A percentile compares a stretch with the other conserved stretches of the same genome.
Conservation (phyloP, 805 yeast genomes). For the Myxozyma lipomycoides region DNA sequence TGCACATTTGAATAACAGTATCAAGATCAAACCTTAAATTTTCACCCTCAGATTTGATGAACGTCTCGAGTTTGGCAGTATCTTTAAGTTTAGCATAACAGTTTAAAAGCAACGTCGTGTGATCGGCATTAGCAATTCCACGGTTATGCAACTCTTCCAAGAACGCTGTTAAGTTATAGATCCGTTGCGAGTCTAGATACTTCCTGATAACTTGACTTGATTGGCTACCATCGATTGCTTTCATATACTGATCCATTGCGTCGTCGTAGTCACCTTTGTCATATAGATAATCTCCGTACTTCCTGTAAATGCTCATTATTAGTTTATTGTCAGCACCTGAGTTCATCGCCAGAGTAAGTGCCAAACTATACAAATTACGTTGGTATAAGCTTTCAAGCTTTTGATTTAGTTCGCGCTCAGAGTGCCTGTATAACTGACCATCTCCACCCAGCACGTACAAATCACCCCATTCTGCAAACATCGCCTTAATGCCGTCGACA, state of each 20-base stretch:
- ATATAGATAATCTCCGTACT: conserved; percentile 71
- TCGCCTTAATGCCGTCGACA: conserved; percentile 58
- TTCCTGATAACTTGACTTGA: conserved; percentile 75
- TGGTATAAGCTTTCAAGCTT: conserved; percentile 66
- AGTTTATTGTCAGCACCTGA: conserved; percentile 34
- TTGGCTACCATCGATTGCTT: conserved; percentile 51
- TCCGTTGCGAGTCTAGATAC: conserved; percentile 72
- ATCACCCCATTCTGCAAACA: conserved; percentile 55
- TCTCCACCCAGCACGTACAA: conserved; percentile 64
- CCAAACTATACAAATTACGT: conserved; percentile 67
- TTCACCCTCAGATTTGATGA: conserved; percentile 46
- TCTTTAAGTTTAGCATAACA: conserved; percentile 74
- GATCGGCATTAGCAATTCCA: conserved; percentile 65
- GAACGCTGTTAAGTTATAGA: conserved; percentile 58
- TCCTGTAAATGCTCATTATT: conserved; percentile 38
- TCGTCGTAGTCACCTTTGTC: conserved; percentile 60
- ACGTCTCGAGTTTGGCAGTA: conserved; percentile 52
- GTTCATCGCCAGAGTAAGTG: conserved; percentile 60
- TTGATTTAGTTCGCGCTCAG: conserved; percentile 61
- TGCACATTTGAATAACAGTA: conserved; percentile 61
- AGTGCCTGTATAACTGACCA: conserved; percentile 65
- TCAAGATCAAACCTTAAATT: conserved; percentile 56
- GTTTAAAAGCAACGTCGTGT: conserved; percentile 72
- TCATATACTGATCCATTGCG: conserved; percentile 72
- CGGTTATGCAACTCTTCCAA: conserved; percentile 56